Percentiles rank a stretch among this genome's conserved stretches.
phyloP scores from a whole-genome alignment of 2,329 filamentous ascomycete species.

The Ampelomyces quisqualis region DNA sequence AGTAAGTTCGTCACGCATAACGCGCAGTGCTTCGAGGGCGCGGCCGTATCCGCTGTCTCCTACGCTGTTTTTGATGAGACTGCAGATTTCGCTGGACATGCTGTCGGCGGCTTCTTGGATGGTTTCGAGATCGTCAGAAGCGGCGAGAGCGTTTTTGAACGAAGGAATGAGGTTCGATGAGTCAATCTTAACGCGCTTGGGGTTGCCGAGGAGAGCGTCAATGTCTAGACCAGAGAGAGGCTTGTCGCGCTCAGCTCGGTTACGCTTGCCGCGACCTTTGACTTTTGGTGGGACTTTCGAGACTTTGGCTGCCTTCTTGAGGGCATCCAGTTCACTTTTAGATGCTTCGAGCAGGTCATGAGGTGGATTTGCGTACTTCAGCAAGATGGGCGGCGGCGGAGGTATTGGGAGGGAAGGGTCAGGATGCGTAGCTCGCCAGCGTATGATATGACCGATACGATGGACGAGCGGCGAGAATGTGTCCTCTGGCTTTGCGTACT shows the following conservation, averaged over 20 bases:
- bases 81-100: conserved; percentile 69
- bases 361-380: conserved; percentile 73
- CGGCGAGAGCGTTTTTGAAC: conserved; percentile 76
- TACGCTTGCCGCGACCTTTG: conserved; percentile 66
- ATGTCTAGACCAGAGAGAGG: conserved; percentile 90
- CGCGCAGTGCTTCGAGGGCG: conserved; percentile 72
- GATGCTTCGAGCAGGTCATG: conserved; percentile 63
- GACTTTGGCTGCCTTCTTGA: conserved; percentile 72
- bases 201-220: conserved; percentile 70
- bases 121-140: conserved; percentile 59
- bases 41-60: conserved; percentile 73
- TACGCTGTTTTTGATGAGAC: conserved; percentile 69
- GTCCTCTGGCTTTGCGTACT: conserved; percentile 78
- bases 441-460: conserved; percentile 81
- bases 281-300: conserved; percentile 80
- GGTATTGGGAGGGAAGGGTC: conserved; percentile 64
- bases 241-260: conserved; percentile 66
- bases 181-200: conserved; percentile 59
- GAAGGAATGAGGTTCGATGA: conserved; percentile 80
- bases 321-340: conserved; percentile 58
- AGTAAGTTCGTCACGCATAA: conserved; percentile 75
- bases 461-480: conserved; percentile 85
- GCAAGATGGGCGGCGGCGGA: conserved; percentile 50
- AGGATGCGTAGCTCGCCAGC: conserved; percentile 75
- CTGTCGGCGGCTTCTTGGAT: conserved; percentile 71